Percentiles rank a stretch among this genome's conserved stretches.
Evolutionary conservation across 768 basidiomycete species (phyloP).

Genomic region (Boletus vinaceobasis): DNA sequence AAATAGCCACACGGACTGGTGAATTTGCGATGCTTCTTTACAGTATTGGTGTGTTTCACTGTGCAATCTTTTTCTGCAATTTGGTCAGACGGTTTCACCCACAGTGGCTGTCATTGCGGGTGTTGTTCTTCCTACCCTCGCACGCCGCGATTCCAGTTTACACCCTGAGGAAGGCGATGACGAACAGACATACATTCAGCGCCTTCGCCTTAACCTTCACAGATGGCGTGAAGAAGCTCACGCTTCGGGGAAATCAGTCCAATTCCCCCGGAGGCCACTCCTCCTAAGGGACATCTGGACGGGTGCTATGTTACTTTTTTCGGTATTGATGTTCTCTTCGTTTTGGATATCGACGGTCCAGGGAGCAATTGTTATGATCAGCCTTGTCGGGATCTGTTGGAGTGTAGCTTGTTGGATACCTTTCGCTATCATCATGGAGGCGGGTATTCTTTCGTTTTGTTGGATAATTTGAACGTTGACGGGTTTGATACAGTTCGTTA

Average conservation of each 20-base stretch:
- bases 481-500: constrained; percentile 51
- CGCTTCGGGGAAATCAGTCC: constrained; percentile 66
- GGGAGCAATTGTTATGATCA: constrained; percentile 78
- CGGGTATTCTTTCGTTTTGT: constrained; percentile 42
- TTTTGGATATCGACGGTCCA: constrained; percentile 79
- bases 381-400: constrained; percentile 90
- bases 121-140: constrained; percentile 73
- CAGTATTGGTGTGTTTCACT: constrained; percentile 61
- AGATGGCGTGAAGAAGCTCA: constrained; percentile 86
- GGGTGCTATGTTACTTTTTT: constrained; percentile 79
- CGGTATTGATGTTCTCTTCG: constrained; percentile 73
- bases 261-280: constrained; percentile 85
- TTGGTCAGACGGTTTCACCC: not conserved
- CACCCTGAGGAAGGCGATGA: constrained; percentile 66
- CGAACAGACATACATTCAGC: constrained; percentile 69
- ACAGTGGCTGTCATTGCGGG: constrained; percentile 86
- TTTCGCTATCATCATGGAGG: constrained; percentile 98
- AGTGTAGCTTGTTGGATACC: constrained; percentile 98
- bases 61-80: not conserved
- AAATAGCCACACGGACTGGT: constrained; percentile 80
- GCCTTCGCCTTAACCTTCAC: constrained; percentile 66
- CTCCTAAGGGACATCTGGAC: constrained; percentile 93
- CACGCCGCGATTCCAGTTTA: constrained; percentile 76
- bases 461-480: constrained; percentile 1
- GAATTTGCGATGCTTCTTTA: constrained; percentile 88